Percentiles rank a stretch among this genome's conserved stretches.
These are phyloP conservation scores for Datisca glomerata DNA, from an alignment of 306 rosid species.

Conservation along the genomic window DNA sequence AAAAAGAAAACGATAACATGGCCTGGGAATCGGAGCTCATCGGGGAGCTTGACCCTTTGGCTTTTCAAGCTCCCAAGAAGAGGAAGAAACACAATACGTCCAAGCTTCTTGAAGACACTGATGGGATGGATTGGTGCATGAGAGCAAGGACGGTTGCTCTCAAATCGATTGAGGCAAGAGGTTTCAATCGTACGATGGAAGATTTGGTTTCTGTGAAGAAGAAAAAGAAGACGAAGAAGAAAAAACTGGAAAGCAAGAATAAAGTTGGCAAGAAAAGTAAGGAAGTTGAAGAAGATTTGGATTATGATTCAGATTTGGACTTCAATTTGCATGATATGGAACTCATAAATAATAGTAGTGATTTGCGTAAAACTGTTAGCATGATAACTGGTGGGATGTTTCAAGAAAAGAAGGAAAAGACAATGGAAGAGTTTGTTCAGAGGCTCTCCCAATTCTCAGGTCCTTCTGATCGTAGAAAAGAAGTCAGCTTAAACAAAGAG, in stretches of 20 bases:
- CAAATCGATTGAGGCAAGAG: slow-evolving; percentile 53
- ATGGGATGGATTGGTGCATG: slow-evolving; percentile 80
- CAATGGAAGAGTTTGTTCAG: slow-evolving; percentile 44
- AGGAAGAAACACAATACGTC: slow-evolving; percentile 33
- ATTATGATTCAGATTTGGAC: slow-evolving; percentile 31
- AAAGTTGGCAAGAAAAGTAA: slow-evolving; percentile 28
- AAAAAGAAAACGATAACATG: slow-evolving; percentile 11
- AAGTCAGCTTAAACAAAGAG: slow-evolving; percentile 57
- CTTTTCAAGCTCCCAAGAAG: slow-evolving; percentile 50
- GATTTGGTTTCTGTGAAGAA: slow-evolving; percentile 39
- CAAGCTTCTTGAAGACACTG: slow-evolving; percentile 39
- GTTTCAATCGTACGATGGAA: slow-evolving; percentile 39
- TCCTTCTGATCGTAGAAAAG: slow-evolving; percentile 68
- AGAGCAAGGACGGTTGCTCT: slow-evolving; percentile 72
- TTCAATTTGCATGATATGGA: slow-evolving; percentile 12
- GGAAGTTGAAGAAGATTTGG: slow-evolving; percentile 23
- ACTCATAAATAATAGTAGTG: slow-evolving; percentile 14
- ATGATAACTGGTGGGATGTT: slow-evolving; percentile 50
- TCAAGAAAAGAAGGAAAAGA: slow-evolving; percentile 43
- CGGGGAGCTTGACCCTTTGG: slow-evolving; percentile 58
- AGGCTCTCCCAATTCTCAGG: slow-evolving; percentile 71
- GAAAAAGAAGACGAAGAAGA: slow-evolving; percentile 35
- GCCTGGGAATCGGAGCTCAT: slow-evolving; percentile 73
- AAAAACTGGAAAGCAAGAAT: slow-evolving; percentile 20
- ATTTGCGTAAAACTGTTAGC: slow-evolving; percentile 39